Percentiles rank a stretch among this genome's conserved stretches.
Conservation (phyloP, 176 grass and related monocot species). For the Triticum monococcum region DNA sequence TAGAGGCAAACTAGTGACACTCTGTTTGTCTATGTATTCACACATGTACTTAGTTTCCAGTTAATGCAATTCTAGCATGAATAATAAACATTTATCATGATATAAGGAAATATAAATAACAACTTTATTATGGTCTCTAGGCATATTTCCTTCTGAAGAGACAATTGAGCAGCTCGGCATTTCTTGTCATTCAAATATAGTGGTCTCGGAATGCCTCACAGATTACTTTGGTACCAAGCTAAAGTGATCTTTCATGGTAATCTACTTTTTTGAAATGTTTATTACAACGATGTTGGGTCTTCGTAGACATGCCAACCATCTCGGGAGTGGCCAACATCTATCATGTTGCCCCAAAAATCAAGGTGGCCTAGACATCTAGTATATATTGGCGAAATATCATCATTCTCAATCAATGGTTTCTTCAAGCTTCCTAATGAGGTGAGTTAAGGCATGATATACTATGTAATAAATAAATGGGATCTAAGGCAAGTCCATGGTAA, state of each 20-base stretch:
- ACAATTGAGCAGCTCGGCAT: not conserved
- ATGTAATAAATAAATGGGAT: not conserved
- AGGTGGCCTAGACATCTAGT: not conserved
- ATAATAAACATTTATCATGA: too few species aligned
- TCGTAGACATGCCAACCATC: not conserved
- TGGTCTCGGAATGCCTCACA: not conserved
- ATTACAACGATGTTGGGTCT: not conserved
- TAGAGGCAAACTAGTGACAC: too few species aligned
- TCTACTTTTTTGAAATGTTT: not conserved
- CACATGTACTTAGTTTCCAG: too few species aligned
- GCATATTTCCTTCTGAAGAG: too few species aligned
- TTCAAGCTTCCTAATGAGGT: not conserved
- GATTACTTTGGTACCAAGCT: not conserved
- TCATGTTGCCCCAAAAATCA: not conserved
- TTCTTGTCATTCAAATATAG: not conserved
- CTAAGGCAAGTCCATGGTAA: not conserved
- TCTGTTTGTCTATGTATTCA: too few species aligned
- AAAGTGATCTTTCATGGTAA: not conserved
- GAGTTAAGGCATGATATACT: not conserved
- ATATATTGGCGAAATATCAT: not conserved
- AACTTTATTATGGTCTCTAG: too few species aligned
- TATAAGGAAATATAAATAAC: too few species aligned
- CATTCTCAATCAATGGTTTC: not conserved
- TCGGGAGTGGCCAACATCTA: not conserved
- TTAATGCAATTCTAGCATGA: too few species aligned